These are phyloP conservation scores for Cladosporium colombiae DNA, from an alignment of 2,329 filamentous ascomycete genomes.

Conservation along the genomic window DNA sequence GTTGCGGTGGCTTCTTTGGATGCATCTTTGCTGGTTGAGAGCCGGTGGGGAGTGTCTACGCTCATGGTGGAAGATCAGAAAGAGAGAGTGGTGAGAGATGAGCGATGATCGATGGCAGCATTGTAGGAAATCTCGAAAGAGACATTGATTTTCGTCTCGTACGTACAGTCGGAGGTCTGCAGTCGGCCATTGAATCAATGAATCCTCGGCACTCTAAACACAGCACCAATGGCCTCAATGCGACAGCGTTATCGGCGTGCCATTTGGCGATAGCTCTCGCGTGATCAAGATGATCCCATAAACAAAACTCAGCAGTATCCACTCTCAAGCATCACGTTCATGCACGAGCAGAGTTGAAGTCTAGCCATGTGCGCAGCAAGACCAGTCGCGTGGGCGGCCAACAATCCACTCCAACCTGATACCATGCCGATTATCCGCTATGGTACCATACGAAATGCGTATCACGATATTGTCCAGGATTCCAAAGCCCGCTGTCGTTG, in stretches of 20 bases:
- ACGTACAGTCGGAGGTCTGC: neutral
- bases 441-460: neutral
- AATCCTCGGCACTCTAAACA: neutral
- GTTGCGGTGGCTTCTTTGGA: conserved; percentile 1
- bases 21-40: neutral
- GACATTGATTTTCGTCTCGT: neutral
- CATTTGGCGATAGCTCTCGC: neutral
- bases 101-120: neutral
- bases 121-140: neutral
- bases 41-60: neutral
- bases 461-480: neutral
- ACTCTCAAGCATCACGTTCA: neutral
- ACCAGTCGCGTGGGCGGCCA: neutral
- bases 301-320: neutral
- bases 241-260: neutral
- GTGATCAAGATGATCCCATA: neutral
- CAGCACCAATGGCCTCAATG: neutral
- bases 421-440: neutral
- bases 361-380: neutral
- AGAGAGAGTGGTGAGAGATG: neutral
- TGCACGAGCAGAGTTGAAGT: neutral
- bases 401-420: neutral
- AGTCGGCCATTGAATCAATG: neutral
- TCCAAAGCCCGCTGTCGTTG: neutral
- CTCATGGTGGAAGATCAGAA: neutral